phyloP scores from a whole-genome alignment of 192 early-diverging fungal species.

The Linnemannia schmuckeri region DNA sequence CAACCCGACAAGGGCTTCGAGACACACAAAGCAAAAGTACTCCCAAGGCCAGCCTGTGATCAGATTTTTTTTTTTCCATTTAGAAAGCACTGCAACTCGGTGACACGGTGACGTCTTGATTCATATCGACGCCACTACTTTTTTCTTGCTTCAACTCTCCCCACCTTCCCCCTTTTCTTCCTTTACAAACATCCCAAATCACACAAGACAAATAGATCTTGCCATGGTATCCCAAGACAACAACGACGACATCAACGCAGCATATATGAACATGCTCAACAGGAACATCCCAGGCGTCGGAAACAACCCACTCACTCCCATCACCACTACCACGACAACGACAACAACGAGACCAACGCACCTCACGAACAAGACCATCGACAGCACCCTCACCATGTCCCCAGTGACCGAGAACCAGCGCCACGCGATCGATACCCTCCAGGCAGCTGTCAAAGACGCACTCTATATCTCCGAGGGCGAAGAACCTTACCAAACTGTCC shows the following conservation, averaged over 20 bases:
- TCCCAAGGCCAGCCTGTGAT: too few species aligned
- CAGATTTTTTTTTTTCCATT: too few species aligned
- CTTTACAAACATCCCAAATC: not conserved
- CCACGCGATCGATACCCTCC: constrained; percentile 18
- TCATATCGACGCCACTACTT: not conserved
- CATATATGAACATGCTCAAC: constrained; percentile 46
- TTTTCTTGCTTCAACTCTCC: not conserved
- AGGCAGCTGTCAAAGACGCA: constrained; percentile 19
- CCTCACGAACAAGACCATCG: not conserved
- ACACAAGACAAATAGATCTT: too few species aligned
- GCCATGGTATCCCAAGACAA: constrained; percentile 16
- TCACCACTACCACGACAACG: not conserved
- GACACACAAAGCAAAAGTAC: too few species aligned
- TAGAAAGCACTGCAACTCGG: too few species aligned
- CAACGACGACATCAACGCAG: constrained; percentile 9
- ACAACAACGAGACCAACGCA: not conserved
- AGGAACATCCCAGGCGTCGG: constrained; percentile 50
- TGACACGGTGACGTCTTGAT: too few species aligned
- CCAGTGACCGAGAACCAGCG: constrained; percentile 18
- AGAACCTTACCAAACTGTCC: constrained; percentile 33
- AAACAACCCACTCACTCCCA: not conserved
- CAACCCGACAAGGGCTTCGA: too few species aligned
- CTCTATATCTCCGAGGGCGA: constrained; percentile 51
- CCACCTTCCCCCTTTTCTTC: not conserved
- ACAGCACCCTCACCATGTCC: not conserved